Evolutionary conservation across 768 basidiomycete genomes (phyloP).

Genomic region (Hypsizygus marmoreus): DNA sequence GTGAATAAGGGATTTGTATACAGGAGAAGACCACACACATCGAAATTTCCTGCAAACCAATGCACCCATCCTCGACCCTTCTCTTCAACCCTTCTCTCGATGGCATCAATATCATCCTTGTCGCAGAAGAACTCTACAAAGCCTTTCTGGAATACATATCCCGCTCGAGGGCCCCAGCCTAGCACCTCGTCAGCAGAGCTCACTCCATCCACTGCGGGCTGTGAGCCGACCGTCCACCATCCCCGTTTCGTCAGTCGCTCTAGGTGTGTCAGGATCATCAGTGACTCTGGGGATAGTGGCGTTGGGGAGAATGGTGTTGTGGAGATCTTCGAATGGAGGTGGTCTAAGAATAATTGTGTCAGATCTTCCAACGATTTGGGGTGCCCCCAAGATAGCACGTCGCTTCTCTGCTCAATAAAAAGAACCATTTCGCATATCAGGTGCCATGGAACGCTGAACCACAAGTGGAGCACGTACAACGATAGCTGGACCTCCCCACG

Average conservation of each 20-base stretch:
- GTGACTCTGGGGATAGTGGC: slow-evolving; percentile 81
- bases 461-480: slow-evolving; percentile 40
- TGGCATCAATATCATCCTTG: slow-evolving; percentile 50
- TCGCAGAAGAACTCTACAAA: slow-evolving; percentile 97
- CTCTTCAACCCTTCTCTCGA: slow-evolving; percentile 58
- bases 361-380: slow-evolving; percentile 69
- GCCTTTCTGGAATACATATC: slow-evolving; percentile 96
- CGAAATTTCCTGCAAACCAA: slow-evolving; percentile 81
- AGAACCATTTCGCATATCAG: neutral
- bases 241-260: slow-evolving; percentile 73
- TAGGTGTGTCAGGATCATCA: slow-evolving; percentile 75
- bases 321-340: slow-evolving; percentile 71
- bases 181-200: slow-evolving; percentile 74
- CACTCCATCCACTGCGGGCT: slow-evolving; percentile 87
- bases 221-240: slow-evolving; percentile 97
- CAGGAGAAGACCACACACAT: slow-evolving; percentile 46
- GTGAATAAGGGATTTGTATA: neutral
- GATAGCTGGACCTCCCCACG: slow-evolving; percentile 72
- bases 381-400: slow-evolving; percentile 77
- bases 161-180: slow-evolving; percentile 92
- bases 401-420: slow-evolving; percentile 61
- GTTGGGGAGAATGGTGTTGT: slow-evolving; percentile 89
- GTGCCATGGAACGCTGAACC: neutral
- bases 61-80: slow-evolving; percentile 70
- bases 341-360: slow-evolving; percentile 74